Evolutionary conservation across 257 asterid species (phyloP), one percentile per base, ranked within the genome.

Genomic region (Solanum appendiculatum): DNA sequence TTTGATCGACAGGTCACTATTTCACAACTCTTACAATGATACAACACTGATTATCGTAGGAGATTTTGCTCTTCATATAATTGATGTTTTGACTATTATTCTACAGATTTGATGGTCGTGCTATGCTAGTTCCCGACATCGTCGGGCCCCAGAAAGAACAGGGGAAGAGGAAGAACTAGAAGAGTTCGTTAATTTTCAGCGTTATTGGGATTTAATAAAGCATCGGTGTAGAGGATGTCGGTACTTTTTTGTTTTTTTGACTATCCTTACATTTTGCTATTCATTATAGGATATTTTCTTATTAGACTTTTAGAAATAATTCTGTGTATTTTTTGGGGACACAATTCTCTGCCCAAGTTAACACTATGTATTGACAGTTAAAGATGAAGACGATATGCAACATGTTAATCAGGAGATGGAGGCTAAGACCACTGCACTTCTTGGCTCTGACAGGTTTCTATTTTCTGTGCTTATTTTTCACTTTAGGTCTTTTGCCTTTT

Each of bases 171-270:
- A 95, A 91, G 98, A 97, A 93, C 91, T 97, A 91, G 99, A 97
- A 91, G 98, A 97, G 97, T 97, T 93, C 92, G 98, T 95, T 93
- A 97, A 91, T 95, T 97, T 97, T 95, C 98, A 95, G 98, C 98
- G 99, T 94, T 97, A 94, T 91, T 98, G 98, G 98, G 99, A 97
- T 95, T 95, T 97, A 94, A 94, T 97, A 95, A 95, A 97, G 97
- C 98, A 97, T 94, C 98, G 98, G 86, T 98, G 96, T 91, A 97
- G 98, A 97, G 99, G 99, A 94, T 97, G 98, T 97, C 99, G 98
- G 99, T 97, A 95, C 97, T 95, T 95, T 91, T 93, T 94, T 90
- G 91, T 21, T 90, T 88, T 91, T 70, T 84, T 88, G 10, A 86
- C 90, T 87, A 82, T 83, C 87, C 86, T 90, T 87, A 77, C 54